phyloP scores from a whole-genome alignment of 1,139 yeast species.

The Barnettozyma hawaiiensis region DNA sequence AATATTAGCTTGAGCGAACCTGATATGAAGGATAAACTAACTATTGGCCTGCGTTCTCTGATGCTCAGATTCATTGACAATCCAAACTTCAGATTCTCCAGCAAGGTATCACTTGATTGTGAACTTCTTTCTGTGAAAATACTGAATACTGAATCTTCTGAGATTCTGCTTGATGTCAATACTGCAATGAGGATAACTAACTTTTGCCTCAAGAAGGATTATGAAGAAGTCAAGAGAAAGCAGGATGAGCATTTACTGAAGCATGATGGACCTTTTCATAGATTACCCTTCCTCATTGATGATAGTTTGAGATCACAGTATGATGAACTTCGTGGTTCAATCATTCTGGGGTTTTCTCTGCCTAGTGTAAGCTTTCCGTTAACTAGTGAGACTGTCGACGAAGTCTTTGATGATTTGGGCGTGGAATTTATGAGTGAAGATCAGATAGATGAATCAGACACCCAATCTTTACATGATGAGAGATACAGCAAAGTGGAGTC shows the following conservation, averaged over 20 bases:
- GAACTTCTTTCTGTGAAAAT: constrained; percentile 40
- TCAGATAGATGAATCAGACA: background rate
- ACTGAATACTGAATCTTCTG: constrained; percentile 20
- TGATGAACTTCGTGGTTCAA: constrained; percentile 43
- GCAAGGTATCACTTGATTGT: constrained; percentile 44
- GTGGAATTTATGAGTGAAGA: constrained; percentile 1
- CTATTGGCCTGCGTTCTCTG: constrained; percentile 35
- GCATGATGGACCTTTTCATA: constrained; percentile 80
- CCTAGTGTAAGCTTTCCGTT: constrained; percentile 66
- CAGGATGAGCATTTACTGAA: constrained; percentile 63
- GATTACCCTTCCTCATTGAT: constrained; percentile 66
- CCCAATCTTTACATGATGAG: background rate
- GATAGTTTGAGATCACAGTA: constrained; percentile 45
- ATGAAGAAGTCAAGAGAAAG: constrained; percentile 38
- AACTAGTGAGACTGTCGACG: constrained; percentile 37
- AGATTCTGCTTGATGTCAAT: constrained; percentile 31
- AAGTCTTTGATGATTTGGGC: constrained; percentile 32
- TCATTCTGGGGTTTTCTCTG: constrained; percentile 55
- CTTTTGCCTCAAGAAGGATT: constrained; percentile 51
- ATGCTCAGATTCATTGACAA: constrained; percentile 57
- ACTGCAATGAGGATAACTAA: constrained; percentile 58
- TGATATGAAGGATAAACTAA: constrained; percentile 25
- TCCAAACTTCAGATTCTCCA: constrained; percentile 61
- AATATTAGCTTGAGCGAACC: constrained; percentile 30
- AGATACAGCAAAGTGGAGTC: background rate